Evolutionary conservation across 2,329 filamentous ascomycete genomes (phyloP).

Genomic region (Ceratocystiopsis minuta): DNA sequence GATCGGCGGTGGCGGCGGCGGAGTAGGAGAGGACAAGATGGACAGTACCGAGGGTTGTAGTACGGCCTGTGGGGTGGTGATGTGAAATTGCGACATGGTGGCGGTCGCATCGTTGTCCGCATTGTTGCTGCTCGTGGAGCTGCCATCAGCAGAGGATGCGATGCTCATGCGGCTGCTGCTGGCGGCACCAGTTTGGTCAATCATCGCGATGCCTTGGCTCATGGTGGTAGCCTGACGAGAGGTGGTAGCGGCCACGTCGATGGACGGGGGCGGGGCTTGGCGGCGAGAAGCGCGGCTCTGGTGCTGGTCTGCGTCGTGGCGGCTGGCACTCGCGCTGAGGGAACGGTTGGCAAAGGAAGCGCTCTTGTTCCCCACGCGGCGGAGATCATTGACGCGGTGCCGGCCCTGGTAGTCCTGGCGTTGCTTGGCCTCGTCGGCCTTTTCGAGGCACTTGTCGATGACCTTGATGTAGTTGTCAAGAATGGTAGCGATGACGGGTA

Average conservation of each 20-base stretch:
- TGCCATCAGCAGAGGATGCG: neutral
- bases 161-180: neutral
- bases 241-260: slow-evolving; percentile 52
- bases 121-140: neutral
- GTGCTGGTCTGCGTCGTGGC: slow-evolving; percentile 32
- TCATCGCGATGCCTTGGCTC: slow-evolving; percentile 14
- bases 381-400: slow-evolving; percentile 30
- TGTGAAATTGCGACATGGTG: slow-evolving; percentile 38
- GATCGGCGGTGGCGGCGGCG: neutral
- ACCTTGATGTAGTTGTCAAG: slow-evolving; percentile 97
- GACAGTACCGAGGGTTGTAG: slow-evolving; percentile 1
- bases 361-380: slow-evolving; percentile 27
- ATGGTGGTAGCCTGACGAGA: slow-evolving; percentile 13
- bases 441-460: slow-evolving; percentile 77
- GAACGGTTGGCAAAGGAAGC: slow-evolving; percentile 33
- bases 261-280: slow-evolving; percentile 67
- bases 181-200: neutral
- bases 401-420: slow-evolving; percentile 38
- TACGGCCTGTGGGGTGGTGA: slow-evolving; percentile 44
- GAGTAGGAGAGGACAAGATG: neutral
- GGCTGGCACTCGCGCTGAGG: slow-evolving; percentile 11
- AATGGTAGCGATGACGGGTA: slow-evolving; percentile 94
- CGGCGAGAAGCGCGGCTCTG: slow-evolving; percentile 35
- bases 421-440: slow-evolving; percentile 65
- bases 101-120: slow-evolving; percentile 36